Evolutionary conservation across 768 basidiomycete genomes (phyloP), one percentile per base, ranked within the genome.

Genomic region (Mycena haematopus): DNA sequence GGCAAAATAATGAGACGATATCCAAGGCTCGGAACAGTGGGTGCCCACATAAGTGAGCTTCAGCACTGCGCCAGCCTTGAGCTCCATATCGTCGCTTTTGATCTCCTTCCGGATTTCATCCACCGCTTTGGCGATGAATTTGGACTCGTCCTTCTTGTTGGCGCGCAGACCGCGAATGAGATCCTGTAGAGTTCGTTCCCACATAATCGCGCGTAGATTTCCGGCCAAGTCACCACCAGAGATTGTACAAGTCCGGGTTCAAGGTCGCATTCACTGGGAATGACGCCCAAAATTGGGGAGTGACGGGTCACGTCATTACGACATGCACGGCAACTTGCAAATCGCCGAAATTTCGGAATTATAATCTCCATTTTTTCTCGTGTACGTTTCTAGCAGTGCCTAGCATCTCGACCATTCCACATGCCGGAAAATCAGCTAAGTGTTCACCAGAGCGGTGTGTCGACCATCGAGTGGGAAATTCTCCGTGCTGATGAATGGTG

Each of bases 101-200:
- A 99, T 88, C 79, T 99, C 97, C 62, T 84, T 82, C 68, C 93
- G 82, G 70, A 97, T 96, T 80, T 99, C 97, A 57, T 93, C 89
- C n/a, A 98, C 88, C 6, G 95, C 95, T 69, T 91, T 90, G 0
- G 90, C 86, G 68, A 99, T 93, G 75, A 98, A 97, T 74, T 90
- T 92, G 71, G 87, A 81, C 76, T 96, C 93, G 80, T 96, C 93
- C 70, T 88, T 87, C 83, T 96, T 97, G 83, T 96, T 96, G 50
- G 96, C 93, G 54, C 97, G 89, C 64, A 99, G 83, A 49, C 96
- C 97, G 68, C 96, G 86, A 72, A 97, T 94, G 71, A 97, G 90
- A 77, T 96, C 95, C 72, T 96, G 93, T 10, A 98, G 84, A 7
- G 95, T 96, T 56, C 95, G 85, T 81, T 98, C 96, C 92, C 95